Conservation (phyloP, 2,329 filamentous ascomycete species). For the Xylaria sp. region DNA sequence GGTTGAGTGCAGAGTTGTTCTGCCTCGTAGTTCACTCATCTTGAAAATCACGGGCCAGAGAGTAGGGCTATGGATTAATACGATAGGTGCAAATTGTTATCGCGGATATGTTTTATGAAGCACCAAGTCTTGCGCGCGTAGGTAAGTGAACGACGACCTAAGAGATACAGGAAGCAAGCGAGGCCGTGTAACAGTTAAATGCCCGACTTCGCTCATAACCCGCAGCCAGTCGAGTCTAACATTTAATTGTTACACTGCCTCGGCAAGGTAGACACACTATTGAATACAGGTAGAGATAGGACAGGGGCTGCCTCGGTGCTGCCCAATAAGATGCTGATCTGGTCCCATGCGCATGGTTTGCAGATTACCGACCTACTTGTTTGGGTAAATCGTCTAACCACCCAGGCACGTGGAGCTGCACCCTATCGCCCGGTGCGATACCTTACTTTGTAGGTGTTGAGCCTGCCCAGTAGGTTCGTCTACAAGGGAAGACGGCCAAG, state of each 20-base stretch:
- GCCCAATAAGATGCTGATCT: neutral
- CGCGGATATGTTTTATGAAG: neutral
- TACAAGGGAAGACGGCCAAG: neutral
- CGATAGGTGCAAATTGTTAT: neutral
- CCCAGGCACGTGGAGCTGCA: slow-evolving; percentile 17
- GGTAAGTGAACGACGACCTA: neutral
- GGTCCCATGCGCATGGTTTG: slow-evolving; percentile 11
- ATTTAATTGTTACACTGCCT: neutral
- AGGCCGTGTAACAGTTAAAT: neutral
- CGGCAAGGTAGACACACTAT: neutral
- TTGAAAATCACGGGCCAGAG: neutral
- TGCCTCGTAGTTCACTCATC: neutral
- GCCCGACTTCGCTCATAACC: too few relatives aligned
- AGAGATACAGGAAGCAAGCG: neutral
- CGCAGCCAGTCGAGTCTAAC: too few relatives aligned
- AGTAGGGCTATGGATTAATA: neutral
- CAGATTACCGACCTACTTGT: slow-evolving; percentile 23
- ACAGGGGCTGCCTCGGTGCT: neutral
- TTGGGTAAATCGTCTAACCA: slow-evolving; percentile 20
- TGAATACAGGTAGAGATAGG: neutral
- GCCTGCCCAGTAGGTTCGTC: neutral
- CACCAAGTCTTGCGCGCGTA: neutral
- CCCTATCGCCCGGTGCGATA: neutral
- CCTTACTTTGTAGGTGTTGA: slow-evolving; percentile 3
- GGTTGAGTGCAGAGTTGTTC: neutral